Evolutionary conservation across 2,329 filamentous ascomycete genomes (phyloP).

Genomic region (Ceratocystis harringtonii): DNA sequence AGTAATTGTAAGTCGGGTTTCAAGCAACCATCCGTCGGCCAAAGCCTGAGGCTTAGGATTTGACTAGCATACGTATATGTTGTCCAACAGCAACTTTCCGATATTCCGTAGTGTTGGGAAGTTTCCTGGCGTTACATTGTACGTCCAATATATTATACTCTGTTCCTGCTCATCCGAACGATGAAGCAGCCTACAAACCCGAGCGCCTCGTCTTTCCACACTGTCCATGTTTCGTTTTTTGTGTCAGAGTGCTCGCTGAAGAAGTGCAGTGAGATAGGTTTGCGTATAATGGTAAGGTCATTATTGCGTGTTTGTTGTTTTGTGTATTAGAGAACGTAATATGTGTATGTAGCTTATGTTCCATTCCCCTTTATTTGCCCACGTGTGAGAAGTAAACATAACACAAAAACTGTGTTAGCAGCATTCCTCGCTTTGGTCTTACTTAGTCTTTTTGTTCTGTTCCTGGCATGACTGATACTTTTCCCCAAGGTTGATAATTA

Average conservation of each 20-base stretch:
- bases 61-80: not conserved
- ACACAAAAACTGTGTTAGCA: not conserved
- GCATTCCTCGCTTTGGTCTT: slow-evolving; percentile 1
- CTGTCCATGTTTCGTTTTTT: slow-evolving; percentile 2
- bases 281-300: too few relatives aligned
- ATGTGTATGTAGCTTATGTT: not conserved
- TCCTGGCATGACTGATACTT: not conserved
- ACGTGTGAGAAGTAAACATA: not conserved
- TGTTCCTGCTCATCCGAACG: not conserved
- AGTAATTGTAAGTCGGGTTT: not conserved
- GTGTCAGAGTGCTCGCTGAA: not conserved
- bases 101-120: not conserved
- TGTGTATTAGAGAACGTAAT: not conserved
- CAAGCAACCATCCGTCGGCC: not conserved
- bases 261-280: not conserved
- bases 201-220: not conserved
- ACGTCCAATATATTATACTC: not conserved
- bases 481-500: not conserved
- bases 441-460: not conserved
- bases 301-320: not conserved
- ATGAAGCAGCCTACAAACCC: not conserved
- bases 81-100: not conserved
- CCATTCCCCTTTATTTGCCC: slow-evolving; percentile 2
- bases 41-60: not conserved
- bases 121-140: not conserved